Base-by-base conservation (phyloP, 2,329 filamentous ascomycete species). In the Sporothrix dimorphospora region DNA sequence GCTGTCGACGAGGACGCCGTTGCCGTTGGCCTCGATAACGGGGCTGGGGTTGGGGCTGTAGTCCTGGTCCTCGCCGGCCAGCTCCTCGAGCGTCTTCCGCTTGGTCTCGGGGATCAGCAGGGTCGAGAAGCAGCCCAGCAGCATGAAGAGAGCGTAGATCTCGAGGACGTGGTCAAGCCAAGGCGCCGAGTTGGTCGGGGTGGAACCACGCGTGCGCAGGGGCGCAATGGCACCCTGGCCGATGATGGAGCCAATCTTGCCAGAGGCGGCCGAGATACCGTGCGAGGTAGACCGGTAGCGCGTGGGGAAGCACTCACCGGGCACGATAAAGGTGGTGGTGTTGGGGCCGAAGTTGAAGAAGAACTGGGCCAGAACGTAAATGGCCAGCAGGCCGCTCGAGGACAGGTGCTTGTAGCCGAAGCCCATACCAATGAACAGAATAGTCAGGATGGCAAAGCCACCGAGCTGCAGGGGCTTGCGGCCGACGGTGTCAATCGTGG, bases 151-250 rank as follows among this genome's bases (percentile, higher is more conserved):
- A 6, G 91, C 90, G 78, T 86, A 87, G 76, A 94, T 93, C 84
- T 93, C 84, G 78, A 94, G 88, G 53, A 94, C 91, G 80, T 94
- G 91, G 82, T 93, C 86, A 80, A 94, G 86, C 92, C 91, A 94
- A 1, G 91, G 91, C 69, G 76, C 77, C 19, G 79, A 75, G 74
- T 83, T 82, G 1, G 70, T 75, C 8, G 75, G 72, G 45, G 82
- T 82, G 19, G 81, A 84, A n/a, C 83, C 83, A 16, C 79, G 79
- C 12, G 83, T 85, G 66, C 86, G 82, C 19, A 89, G 83, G 14
- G 84, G 85, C 2, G 86, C 84, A 75, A 89, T 88, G 76, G 87
- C 87, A 53, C 85, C 85, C 81, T 87, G 85, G 69, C 85, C 85
- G 73, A 87, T 86, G 78, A 88, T 87, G 76, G 85, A 86, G 24